A percentile compares a stretch with the other conserved stretches of the same genome.
These are phyloP conservation scores for Nasturtium officinale DNA, from an alignment of 345 rosid genomes.

Conservation along the genomic window DNA sequence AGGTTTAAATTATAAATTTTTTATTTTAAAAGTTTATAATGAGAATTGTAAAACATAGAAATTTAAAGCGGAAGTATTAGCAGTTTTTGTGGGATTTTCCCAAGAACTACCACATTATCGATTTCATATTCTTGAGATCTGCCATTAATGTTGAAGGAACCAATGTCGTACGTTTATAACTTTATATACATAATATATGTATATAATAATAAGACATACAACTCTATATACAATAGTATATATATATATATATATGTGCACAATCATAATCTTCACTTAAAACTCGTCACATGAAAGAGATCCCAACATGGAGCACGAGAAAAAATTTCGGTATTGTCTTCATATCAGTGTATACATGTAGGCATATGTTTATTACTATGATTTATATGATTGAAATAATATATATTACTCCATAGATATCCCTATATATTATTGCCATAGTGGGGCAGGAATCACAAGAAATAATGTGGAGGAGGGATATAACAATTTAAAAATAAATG, in stretches of 20 bases:
- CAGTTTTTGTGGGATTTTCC: too few relatives aligned
- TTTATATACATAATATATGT: conserved; percentile 5
- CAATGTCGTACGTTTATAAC: conserved; percentile 48
- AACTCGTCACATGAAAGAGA: conserved; percentile 42
- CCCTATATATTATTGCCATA: conserved; percentile 30
- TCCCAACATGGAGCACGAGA: conserved; percentile 44
- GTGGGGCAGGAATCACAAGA: conserved; percentile 41
- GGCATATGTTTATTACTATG: conserved; percentile 32
- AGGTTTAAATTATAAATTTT: too few relatives aligned
- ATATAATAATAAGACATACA: neutral
- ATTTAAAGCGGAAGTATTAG: too few relatives aligned
- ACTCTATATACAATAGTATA: neutral
- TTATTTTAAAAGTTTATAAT: too few relatives aligned
- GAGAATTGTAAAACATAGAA: too few relatives aligned
- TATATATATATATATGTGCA: too few relatives aligned
- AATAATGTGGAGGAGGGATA: conserved; percentile 32
- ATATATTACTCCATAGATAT: conserved; percentile 4
- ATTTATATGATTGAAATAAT: conserved; percentile 16
- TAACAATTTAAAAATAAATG: neutral
- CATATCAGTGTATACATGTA: conserved; percentile 34
- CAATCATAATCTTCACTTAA: conserved; percentile 35
- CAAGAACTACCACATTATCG: too few relatives aligned
- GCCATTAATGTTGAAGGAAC: conserved; percentile 51
- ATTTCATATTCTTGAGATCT: conserved; percentile 52
- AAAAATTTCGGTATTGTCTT: conserved; percentile 37